Evolutionary conservation across 2,329 filamentous ascomycete species (phyloP), one percentile per base, ranked within the genome.

Genomic region (Stemphylium lycopersici): DNA sequence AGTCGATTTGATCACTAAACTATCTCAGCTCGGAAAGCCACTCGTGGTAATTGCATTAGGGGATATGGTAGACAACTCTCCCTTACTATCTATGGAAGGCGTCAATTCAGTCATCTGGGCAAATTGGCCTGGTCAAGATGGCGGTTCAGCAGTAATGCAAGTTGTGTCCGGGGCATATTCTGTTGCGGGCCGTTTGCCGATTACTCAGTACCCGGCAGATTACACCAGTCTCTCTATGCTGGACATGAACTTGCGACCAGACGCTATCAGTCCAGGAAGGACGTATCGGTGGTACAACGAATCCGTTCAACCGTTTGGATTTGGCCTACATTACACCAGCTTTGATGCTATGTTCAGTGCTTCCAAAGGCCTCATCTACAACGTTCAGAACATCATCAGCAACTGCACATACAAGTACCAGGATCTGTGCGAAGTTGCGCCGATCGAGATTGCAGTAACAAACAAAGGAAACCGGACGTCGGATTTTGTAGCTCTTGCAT

Each of bases 41-140:
- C 74, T 82, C 22, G 66, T 85, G 1, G 76, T 86, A 0, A 70
- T 83, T 0, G 79, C 84, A 52, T 76, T 85, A 59, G 83, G 83
- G 18, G 78, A 76, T 11, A 78, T 81, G 61, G 58, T 86, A 16
- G 85, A 87, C 63, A 79, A 79, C 52, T 76, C 79, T 0, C 76
- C 81, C 3, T 65, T 87, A 3, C 65, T 81, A 5, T 70, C 68
- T 3, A 80, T 83, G 48, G 58, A 71, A 1, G 80, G 80, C 49
- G 77, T 87, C 52, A 78, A 76, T 24, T 78, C 81, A 0, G 65
- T 87, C 0, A 61, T 87, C 0, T 87, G 84, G 84, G 81, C 76
- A 0, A 83, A 84, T 0, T 87, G 84, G 52, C 84, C 85, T 0
- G 84, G 85, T 1, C 84, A 87, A 68, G 80, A 81, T 34, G 85